phyloP scores from a whole-genome alignment of 1,284 basidiomycete genomes.

The Leccinum subrobustum region DNA sequence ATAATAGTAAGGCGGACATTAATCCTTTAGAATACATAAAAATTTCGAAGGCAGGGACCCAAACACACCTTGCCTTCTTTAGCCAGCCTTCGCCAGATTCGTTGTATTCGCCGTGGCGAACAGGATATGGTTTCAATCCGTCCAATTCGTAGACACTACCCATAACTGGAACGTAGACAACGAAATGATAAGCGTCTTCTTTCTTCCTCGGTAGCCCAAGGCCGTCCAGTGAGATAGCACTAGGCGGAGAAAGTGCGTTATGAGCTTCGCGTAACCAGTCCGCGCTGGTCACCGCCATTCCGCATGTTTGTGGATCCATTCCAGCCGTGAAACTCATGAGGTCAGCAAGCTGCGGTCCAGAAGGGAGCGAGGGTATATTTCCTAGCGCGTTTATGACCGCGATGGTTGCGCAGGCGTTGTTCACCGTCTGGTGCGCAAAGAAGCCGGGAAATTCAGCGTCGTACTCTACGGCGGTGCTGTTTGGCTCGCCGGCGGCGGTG shows the following conservation, averaged over 20 bases:
- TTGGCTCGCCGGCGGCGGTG: slow-evolving; percentile 41
- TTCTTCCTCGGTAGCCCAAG: slow-evolving; percentile 65
- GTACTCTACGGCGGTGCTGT: slow-evolving; percentile 54
- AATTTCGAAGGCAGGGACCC: not conserved
- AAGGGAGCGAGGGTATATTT: slow-evolving; percentile 73
- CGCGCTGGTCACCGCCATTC: slow-evolving; percentile 83
- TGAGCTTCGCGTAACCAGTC: slow-evolving; percentile 84
- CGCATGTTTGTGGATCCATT: slow-evolving; percentile 85
- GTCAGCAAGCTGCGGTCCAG: slow-evolving; percentile 72
- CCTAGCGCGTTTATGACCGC: slow-evolving; percentile 93
- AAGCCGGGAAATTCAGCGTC: slow-evolving; percentile 81
- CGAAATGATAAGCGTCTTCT: slow-evolving; percentile 93
- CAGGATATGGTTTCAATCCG: slow-evolving; percentile 75
- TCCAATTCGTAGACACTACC: slow-evolving; percentile 90
- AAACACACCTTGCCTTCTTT: slow-evolving; percentile 63
- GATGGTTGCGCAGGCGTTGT: slow-evolving; percentile 91
- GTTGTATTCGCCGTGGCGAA: slow-evolving; percentile 74
- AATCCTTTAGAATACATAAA: slow-evolving; percentile 7
- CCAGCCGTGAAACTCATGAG: slow-evolving; percentile 76
- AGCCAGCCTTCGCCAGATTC: slow-evolving; percentile 79
- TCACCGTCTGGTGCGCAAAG: slow-evolving; percentile 91
- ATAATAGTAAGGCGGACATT: slow-evolving; percentile 3
- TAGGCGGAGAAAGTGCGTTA: slow-evolving; percentile 88
- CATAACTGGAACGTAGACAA: slow-evolving; percentile 83
- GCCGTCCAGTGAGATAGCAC: slow-evolving; percentile 77